phyloP scores from a whole-genome alignment of 2,329 filamentous ascomycete species.

The Alternaria consortialis region DNA sequence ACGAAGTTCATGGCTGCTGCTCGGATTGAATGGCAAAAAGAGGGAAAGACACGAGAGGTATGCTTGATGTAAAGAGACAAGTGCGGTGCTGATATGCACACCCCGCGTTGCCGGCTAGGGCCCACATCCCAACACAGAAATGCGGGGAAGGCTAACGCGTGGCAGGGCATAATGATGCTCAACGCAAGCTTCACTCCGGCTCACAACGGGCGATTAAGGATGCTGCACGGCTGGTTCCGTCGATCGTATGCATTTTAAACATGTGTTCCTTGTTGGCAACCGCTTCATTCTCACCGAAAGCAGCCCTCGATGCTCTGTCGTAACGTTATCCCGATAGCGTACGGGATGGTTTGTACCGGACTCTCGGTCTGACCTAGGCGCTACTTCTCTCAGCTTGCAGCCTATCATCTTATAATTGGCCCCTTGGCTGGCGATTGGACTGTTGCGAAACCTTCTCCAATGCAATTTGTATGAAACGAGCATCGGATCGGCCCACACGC shows the following conservation, averaged over 20 bases:
- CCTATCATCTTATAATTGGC: constrained; percentile 4
- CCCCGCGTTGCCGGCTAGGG: constrained; percentile 37
- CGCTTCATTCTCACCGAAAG: background rate
- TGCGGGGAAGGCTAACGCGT: constrained; percentile 42
- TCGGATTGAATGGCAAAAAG: constrained; percentile 39
- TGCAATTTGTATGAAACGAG: background rate
- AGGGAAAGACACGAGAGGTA: constrained; percentile 36
- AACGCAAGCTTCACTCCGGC: constrained; percentile 6
- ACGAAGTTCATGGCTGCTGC: constrained; percentile 47
- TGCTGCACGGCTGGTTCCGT: background rate
- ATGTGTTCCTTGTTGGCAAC: constrained; percentile 1
- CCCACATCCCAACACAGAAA: constrained; percentile 30
- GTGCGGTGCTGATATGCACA: constrained; percentile 38
- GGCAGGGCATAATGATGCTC: constrained; percentile 13
- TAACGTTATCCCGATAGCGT: background rate
- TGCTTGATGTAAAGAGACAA: constrained; percentile 16
- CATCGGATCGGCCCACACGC: constrained; percentile 8
- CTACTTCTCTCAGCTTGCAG: constrained; percentile 1
- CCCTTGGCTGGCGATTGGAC: background rate
- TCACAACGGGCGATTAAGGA: background rate
- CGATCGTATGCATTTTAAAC: background rate
- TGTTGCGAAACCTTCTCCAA: constrained; percentile 14
- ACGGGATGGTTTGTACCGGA: background rate
- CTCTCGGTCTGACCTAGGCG: constrained; percentile 1
- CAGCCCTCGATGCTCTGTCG: background rate